Conservation (phyloP, 768 basidiomycete species). For the Crucibulum laeve region DNA sequence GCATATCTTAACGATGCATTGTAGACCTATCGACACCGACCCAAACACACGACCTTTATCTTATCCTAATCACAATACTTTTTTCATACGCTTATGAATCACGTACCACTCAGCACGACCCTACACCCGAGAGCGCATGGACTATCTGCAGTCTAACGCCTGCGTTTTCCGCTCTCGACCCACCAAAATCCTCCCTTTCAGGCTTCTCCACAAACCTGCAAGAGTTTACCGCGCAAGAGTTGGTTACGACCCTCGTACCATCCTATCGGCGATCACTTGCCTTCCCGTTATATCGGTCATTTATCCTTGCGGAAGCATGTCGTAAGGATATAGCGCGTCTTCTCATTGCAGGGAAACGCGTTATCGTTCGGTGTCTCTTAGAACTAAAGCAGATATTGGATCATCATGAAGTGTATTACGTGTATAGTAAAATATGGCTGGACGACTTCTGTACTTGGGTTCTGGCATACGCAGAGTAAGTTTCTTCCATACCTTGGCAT, state of each 20-base stretch:
- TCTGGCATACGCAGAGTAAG: slow-evolving; percentile 66
- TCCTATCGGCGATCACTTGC: slow-evolving; percentile 73
- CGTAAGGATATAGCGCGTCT: slow-evolving; percentile 55
- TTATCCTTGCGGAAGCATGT: slow-evolving; percentile 66
- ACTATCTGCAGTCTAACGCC: slow-evolving; percentile 71
- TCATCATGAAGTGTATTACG: slow-evolving; percentile 81
- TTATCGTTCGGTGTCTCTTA: slow-evolving; percentile 60
- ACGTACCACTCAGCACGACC: slow-evolving; percentile 71
- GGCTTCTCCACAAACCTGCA: slow-evolving; percentile 13
- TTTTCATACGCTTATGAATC: slow-evolving; percentile 82
- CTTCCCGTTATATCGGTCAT: slow-evolving; percentile 81
- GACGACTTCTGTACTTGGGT: slow-evolving; percentile 85
- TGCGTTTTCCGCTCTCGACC: slow-evolving; percentile 80
- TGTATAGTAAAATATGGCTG: slow-evolving; percentile 86
- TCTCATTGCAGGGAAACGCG: slow-evolving; percentile 57
- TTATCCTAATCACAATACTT: slow-evolving; percentile 65
- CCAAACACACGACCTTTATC: slow-evolving; percentile 61
- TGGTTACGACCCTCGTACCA: slow-evolving; percentile 47
- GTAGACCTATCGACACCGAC: slow-evolving; percentile 55
- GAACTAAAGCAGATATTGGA: slow-evolving; percentile 73
- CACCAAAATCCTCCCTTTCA: slow-evolving; percentile 51
- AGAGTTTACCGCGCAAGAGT: slow-evolving; percentile 38
- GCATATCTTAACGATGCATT: slow-evolving; percentile 2
- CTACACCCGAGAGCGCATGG: slow-evolving; percentile 89
- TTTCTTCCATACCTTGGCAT: slow-evolving; percentile 3